Evolutionary conservation across 2,329 filamentous ascomycete species (phyloP).

Genomic region (Ceratocystis cubensis): DNA sequence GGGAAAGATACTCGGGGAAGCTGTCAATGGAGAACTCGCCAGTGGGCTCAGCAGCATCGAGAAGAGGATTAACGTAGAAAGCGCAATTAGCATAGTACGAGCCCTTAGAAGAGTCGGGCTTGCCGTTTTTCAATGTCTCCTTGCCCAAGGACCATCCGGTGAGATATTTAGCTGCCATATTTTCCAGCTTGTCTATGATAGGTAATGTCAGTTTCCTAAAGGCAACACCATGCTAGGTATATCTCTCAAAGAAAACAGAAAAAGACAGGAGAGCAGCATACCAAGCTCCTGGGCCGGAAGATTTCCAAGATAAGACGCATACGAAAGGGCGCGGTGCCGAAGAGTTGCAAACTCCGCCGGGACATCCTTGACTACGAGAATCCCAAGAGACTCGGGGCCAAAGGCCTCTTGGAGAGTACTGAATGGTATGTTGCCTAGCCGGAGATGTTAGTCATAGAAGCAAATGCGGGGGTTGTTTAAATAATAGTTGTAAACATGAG

Average conservation of each 20-base stretch:
- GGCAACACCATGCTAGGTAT: not conserved
- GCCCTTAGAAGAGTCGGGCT: constrained; percentile 68
- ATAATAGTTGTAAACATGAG: not conserved
- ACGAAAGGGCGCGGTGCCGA: constrained; percentile 63
- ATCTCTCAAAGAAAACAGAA: not conserved
- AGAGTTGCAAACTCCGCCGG: constrained; percentile 59
- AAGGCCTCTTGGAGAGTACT: constrained; percentile 66
- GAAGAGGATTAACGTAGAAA: constrained; percentile 54
- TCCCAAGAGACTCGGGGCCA: constrained; percentile 78
- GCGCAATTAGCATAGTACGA: constrained; percentile 77
- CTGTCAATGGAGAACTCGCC: constrained; percentile 44
- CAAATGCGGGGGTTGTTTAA: constrained; percentile 24
- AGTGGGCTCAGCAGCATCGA: constrained; percentile 51
- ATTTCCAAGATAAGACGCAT: constrained; percentile 79
- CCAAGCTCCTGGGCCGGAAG: constrained; percentile 59
- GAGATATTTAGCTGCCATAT: constrained; percentile 49
- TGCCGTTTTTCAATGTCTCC: constrained; percentile 65
- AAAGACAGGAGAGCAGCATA: constrained; percentile 29
- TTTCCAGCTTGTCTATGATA: constrained; percentile 41
- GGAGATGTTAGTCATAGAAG: constrained; percentile 2
- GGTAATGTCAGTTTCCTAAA: constrained; percentile 13
- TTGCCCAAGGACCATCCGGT: constrained; percentile 72
- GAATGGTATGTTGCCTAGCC: constrained; percentile 53
- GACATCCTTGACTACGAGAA: constrained; percentile 83
- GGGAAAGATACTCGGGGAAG: constrained; percentile 78